Conservation (phyloP, 352 stramenopile genomes). For the Pythium phragmiticola region DNA sequence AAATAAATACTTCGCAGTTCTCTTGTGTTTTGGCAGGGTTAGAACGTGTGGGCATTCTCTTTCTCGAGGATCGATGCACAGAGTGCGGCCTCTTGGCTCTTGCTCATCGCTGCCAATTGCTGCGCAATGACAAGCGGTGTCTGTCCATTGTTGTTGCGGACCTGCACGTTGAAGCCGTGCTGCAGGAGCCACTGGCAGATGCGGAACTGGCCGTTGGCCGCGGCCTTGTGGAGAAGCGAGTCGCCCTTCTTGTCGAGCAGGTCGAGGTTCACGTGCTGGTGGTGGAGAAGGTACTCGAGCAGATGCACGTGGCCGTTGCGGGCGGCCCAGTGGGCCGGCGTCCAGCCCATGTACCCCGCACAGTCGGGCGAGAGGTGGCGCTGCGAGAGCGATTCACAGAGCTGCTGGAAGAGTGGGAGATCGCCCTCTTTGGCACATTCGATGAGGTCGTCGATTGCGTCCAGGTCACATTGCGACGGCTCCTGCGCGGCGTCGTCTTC, state of each 20-base stretch:
- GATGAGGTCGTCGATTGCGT: conserved; percentile 61
- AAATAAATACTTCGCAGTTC: conserved; percentile 1
- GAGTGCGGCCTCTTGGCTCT: conserved; percentile 38
- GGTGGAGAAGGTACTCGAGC: conserved; percentile 51
- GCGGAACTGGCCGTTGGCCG: conserved; percentile 64
- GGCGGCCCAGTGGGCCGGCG: conserved; percentile 70
- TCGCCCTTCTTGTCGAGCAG: conserved; percentile 64
- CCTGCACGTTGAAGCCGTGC: conserved; percentile 60
- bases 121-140: conserved; percentile 63
- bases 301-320: conserved; percentile 62
- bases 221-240: conserved; percentile 72
- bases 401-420: conserved; percentile 42
- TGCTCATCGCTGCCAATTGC: conserved; percentile 38
- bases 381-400: conserved; percentile 38
- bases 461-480: conserved; percentile 30
- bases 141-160: conserved; percentile 63
- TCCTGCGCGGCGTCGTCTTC: neutral
- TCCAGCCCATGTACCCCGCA: conserved; percentile 74
- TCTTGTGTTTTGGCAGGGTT: neutral
- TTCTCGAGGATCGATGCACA: conserved; percentile 55
- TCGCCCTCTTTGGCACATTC: conserved; percentile 66
- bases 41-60: conserved; percentile 43
- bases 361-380: conserved; percentile 49
- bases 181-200: conserved; percentile 68
- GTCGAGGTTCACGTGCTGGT: conserved; percentile 57